Evolutionary conservation across 75 land plant species (phyloP).

Genomic region (Ceratopteris richardii): DNA sequence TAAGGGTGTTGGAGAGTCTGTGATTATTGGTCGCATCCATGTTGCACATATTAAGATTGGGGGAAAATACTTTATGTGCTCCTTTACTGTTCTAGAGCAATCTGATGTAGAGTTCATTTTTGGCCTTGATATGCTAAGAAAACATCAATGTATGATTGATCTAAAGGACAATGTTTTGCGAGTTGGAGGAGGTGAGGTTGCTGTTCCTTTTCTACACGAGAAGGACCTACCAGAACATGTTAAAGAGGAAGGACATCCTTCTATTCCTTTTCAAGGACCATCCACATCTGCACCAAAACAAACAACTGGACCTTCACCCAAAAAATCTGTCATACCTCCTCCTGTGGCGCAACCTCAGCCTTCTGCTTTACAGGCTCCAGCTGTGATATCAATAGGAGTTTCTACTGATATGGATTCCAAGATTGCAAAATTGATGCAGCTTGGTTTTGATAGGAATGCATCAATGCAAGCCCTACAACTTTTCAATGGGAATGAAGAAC

Average conservation of each 20-base stretch:
- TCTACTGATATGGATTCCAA: conserved; percentile 60
- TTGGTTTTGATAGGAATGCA: conserved; percentile 66
- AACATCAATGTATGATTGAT: conserved; percentile 96
- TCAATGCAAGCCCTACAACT: conserved; percentile 71
- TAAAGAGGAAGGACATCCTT: too few species aligned
- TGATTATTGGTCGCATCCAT: conserved; percentile 91
- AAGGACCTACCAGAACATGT: neutral
- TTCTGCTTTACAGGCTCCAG: too few species aligned
- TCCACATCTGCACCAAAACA: too few species aligned
- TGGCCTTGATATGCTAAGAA: conserved; percentile 97
- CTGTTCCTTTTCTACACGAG: conserved; percentile 78
- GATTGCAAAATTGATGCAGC: conserved; percentile 65
- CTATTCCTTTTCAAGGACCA: neutral
- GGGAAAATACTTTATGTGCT: conserved; percentile 62
- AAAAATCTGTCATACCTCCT: too few species aligned
- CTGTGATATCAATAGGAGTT: too few species aligned
- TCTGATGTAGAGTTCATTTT: conserved; percentile 93
- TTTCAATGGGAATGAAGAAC: conserved; percentile 86
- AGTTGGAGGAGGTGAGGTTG: conserved; percentile 96
- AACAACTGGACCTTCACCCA: too few species aligned
- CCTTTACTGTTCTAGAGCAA: conserved; percentile 82
- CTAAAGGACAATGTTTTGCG: conserved; percentile 81
- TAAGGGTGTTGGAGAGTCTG: conserved; percentile 90
- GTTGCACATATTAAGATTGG: conserved; percentile 99
- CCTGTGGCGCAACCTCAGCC: too few species aligned